A percentile compares a stretch with the other conserved stretches of the same genome.
phyloP scores from a whole-genome alignment of 371 early-diverging fungal genomes.

The Batkoa obscura region DNA sequence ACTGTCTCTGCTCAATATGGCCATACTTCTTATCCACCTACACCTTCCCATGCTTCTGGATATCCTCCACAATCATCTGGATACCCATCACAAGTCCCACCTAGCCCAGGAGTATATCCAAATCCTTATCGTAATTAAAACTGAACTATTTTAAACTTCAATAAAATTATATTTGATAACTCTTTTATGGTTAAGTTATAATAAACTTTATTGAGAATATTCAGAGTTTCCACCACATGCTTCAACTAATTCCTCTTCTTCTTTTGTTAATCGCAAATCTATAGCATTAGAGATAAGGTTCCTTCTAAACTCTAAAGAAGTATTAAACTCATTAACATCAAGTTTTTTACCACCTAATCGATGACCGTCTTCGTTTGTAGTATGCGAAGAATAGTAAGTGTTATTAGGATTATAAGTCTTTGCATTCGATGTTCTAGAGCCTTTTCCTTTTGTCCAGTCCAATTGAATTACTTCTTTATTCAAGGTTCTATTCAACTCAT shows the following conservation, averaged over 20 bases:
- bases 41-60: no score
- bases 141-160: no score
- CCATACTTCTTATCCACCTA: no score
- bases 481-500: slow-evolving; percentile 52
- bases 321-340: background rate
- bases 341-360: background rate
- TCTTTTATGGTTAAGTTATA: no score
- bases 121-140: no score
- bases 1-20: no score
- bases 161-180: no score
- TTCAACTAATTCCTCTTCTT: background rate
- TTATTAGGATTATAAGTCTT: background rate
- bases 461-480: slow-evolving; percentile 36
- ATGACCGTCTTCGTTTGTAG: background rate
- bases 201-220: no score
- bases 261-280: background rate
- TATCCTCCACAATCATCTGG: no score
- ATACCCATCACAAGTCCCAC: no score
- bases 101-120: no score
- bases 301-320: background rate
- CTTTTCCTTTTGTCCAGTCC: slow-evolving; percentile 8
- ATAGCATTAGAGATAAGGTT: background rate
- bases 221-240: background rate
- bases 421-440: background rate
- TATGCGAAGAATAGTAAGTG: background rate